phyloP scores from a whole-genome alignment of 164 flowering plant genomes.

The Dillenia suffruticosa region DNA sequence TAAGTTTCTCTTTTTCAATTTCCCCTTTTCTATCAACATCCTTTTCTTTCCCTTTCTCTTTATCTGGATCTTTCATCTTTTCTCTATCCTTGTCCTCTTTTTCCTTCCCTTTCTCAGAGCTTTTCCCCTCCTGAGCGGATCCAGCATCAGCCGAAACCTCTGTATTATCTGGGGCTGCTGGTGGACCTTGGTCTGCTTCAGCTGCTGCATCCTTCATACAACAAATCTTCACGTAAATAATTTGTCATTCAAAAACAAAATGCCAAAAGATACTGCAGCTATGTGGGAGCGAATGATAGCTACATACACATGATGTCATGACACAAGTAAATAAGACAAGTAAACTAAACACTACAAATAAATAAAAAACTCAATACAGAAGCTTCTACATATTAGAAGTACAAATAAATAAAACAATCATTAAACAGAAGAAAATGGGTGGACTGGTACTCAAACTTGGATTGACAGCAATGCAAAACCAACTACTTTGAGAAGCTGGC shows the following conservation, averaged over 20 bases:
- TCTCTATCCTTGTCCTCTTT: conserved; percentile 77
- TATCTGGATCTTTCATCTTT: conserved; percentile 56
- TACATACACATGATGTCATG: no score
- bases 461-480: no score
- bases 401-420: no score
- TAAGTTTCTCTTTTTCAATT: conserved; percentile 77
- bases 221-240: conserved; percentile 8
- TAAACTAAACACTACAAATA: no score
- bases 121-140: conserved; percentile 47
- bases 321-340: no score
- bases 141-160: conserved; percentile 50
- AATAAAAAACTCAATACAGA: no score
- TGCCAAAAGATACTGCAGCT: no score
- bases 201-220: conserved; percentile 47
- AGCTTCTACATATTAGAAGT: no score
- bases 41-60: conserved; percentile 76
- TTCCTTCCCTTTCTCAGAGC: conserved; percentile 61
- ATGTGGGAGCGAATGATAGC: no score
- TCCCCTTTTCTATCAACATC: conserved; percentile 71
- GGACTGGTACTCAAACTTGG: no score
- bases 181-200: conserved; percentile 61
- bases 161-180: conserved; percentile 31
- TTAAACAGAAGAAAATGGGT: no score
- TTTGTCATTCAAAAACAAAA: neutral
- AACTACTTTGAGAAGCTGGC: no score